Evolutionary conservation across 2,329 filamentous ascomycete species (phyloP).

Genomic region (Corynespora cassiicola): DNA sequence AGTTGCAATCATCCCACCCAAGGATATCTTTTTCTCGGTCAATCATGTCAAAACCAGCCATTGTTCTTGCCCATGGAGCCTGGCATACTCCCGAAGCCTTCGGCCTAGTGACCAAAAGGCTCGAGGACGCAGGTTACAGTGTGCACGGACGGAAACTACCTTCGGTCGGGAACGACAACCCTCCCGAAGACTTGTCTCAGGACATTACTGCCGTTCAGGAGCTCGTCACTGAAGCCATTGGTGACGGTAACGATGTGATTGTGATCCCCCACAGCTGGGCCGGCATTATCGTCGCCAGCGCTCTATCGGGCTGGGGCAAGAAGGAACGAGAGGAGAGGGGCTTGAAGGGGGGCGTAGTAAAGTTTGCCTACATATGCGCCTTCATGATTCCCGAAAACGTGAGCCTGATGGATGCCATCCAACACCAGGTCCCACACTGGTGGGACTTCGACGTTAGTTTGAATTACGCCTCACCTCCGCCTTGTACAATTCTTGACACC

Average conservation of each 20-base stretch:
- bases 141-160: constrained; percentile 34
- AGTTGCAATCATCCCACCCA: no score
- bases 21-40: no score
- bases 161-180: constrained; percentile 28
- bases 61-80: constrained; percentile 46
- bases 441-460: not conserved
- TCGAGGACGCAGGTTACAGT: constrained; percentile 39
- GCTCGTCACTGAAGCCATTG: constrained; percentile 44
- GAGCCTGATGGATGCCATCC: constrained; percentile 37
- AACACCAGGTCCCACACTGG: no score
- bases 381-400: constrained; percentile 45
- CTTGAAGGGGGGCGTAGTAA: constrained; percentile 47
- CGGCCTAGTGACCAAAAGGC: constrained; percentile 28
- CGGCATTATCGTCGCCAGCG: constrained; percentile 49
- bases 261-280: constrained; percentile 54
- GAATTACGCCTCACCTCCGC: not conserved
- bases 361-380: constrained; percentile 43
- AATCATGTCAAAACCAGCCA: constrained; percentile 37
- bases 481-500: not conserved
- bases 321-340: constrained; percentile 39
- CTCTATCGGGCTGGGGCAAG: constrained; percentile 42
- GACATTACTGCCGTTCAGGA: constrained; percentile 43
- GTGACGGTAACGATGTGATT: constrained; percentile 49
- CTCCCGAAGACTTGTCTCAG: constrained; percentile 35
- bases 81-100: constrained; percentile 44